Percentiles rank a stretch among this genome's conserved stretches.
phyloP scores from a whole-genome alignment of 2,329 filamentous ascomycete genomes.

The Arthrobotrys megalospora region DNA sequence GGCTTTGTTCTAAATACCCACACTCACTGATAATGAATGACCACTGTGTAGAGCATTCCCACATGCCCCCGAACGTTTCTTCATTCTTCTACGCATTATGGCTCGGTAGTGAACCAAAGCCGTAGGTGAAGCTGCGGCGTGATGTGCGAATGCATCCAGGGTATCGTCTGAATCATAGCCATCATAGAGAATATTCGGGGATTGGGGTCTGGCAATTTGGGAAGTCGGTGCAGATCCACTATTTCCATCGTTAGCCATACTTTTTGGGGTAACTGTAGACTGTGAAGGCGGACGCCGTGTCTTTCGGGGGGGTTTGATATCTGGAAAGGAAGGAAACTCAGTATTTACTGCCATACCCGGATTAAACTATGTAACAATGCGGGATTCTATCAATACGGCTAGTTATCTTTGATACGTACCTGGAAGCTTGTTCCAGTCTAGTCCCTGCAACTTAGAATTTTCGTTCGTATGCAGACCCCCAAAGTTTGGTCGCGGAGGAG shows the following conservation, averaged over 20 bases:
- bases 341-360: not conserved
- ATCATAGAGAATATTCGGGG: not conserved
- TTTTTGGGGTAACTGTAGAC: not conserved
- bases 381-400: no score
- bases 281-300: not conserved
- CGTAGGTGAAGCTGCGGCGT: constrained; percentile 19
- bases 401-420: constrained; percentile 3
- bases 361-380: no score
- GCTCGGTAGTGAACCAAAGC: not conserved
- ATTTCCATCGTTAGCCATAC: not conserved
- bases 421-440: constrained; percentile 25
- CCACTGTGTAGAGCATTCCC: not conserved
- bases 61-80: not conserved
- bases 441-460: not conserved
- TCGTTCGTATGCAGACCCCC: not conserved
- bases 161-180: constrained; percentile 28
- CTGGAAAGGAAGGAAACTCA: not conserved
- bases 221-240: not conserved
- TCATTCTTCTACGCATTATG: constrained; percentile 2
- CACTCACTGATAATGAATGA: no score
- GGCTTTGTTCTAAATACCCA: no score
- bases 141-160: constrained; percentile 1
- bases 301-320: not conserved
- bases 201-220: not conserved
- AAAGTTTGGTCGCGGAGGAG: constrained; percentile 23